These are phyloP conservation scores for Fusarium albidum DNA, from an alignment of 2,329 filamentous ascomycete genomes.

Conservation along the genomic window DNA sequence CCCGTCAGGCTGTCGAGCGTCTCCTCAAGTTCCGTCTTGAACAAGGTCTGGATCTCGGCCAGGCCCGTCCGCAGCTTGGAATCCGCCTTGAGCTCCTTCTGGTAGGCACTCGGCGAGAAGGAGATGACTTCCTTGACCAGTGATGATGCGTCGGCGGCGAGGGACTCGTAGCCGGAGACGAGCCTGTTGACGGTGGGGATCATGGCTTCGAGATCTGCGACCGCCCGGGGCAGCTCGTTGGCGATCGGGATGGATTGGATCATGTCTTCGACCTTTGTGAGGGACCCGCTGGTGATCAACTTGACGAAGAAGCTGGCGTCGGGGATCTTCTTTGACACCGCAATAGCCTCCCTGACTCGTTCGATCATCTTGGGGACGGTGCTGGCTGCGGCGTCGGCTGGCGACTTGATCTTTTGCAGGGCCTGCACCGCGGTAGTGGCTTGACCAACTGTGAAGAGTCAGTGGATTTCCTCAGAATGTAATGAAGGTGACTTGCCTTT, in stretches of 20 bases:
- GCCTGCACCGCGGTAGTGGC: background rate
- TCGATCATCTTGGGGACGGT: constrained; percentile 1
- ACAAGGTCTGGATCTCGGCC: constrained; percentile 2
- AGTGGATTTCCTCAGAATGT: background rate
- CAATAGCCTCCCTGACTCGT: background rate
- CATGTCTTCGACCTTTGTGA: constrained; percentile 4
- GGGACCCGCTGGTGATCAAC: constrained; percentile 1
- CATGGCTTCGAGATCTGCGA: background rate
- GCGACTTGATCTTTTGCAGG: background rate
- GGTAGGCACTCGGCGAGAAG: background rate
- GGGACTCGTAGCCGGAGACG: background rate
- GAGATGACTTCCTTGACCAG: background rate
- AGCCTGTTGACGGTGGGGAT: background rate
- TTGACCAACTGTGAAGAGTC: background rate
- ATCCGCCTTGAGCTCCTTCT: constrained; percentile 7
- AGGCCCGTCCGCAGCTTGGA: background rate
- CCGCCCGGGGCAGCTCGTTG: constrained; percentile 2
- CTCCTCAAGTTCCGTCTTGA: background rate
- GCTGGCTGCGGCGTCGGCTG: background rate
- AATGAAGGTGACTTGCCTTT: background rate
- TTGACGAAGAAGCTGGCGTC: constrained; percentile 1
- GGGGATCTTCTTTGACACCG: background rate
- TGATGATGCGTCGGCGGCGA: background rate
- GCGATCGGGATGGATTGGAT: constrained; percentile 1
- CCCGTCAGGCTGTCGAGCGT: background rate